Base-by-base conservation (phyloP, 768 basidiomycete genomes). In the Cystofilobasidium macerans region DNA sequence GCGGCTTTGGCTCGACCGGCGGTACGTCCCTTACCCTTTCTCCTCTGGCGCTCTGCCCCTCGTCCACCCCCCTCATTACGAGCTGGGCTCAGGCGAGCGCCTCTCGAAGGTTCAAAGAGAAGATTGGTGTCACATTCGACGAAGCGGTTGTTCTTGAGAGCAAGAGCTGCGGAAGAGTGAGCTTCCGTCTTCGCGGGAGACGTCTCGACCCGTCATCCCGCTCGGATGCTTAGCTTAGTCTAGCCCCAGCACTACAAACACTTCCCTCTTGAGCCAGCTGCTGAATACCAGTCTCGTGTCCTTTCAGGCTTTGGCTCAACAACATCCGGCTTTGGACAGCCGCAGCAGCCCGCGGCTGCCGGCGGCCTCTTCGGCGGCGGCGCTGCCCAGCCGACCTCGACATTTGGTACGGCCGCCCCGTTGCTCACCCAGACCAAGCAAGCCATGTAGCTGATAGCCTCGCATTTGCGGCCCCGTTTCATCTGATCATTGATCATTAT, bases 291-390 rank as follows among this genome's bases (percentile, higher is more conserved):
- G 4, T 30, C 56, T 18, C 38, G 1, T 42, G 47, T 18, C 20
- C 16, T 13, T 28, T 20, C 14, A 66, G 65, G 65, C 22, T 67
- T 67, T 16, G 65, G 65, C 40, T 38, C 65, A 18, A 54, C 60
- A 1, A 28, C 43, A 2, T 43, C 65, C 0, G 28, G 60, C 18
- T 67, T 67, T 35, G 65, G 65, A 30, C 65, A 67, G 43, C 65
- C 56, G 24, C 65, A 67, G 43, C 65, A 67, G 33, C 65, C 65
- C 33, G 57, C 48, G 6, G 14, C 45, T 32, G 58, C 54, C 32
- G 53, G 26, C 30, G 56, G 53, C 24, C 48, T 67, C 60, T 67
- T 67, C 26, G 65, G 65, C 38, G 65, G 65, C 32, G 51, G 38
- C 18, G 35, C 65, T 6, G 26, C 65, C 5, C 48, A 51, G 48